Percentiles rank a stretch among this genome's conserved stretches.
Conservation (phyloP, 176 grass and related monocot species). For the Triticum monococcum region DNA sequence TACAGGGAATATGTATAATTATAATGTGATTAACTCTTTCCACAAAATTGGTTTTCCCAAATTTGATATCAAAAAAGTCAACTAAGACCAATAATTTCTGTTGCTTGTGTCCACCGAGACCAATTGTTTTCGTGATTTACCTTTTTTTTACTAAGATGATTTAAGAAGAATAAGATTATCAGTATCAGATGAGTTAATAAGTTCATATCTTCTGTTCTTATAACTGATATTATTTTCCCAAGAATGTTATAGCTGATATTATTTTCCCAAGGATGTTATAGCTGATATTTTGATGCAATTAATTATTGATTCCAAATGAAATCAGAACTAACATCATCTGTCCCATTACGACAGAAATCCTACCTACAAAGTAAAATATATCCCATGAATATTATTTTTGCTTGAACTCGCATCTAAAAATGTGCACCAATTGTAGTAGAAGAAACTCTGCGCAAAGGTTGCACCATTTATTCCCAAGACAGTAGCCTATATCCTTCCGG, state of each 20-base stretch:
- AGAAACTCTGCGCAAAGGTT: neutral
- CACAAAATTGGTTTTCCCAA: conserved; percentile 12
- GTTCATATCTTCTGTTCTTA: neutral
- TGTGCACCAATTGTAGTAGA: neutral
- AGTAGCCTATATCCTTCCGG: conserved; percentile 11
- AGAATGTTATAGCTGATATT: neutral
- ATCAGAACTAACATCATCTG: conserved; percentile 1
- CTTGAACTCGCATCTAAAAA: neutral
- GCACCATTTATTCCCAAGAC: neutral
- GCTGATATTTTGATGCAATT: neutral
- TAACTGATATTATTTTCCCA: neutral
- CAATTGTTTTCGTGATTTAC: neutral
- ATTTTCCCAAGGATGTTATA: neutral
- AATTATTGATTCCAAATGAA: conserved; percentile 17
- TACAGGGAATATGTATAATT: neutral
- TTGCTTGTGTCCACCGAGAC: neutral
- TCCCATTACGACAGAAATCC: neutral
- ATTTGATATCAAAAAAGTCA: neutral
- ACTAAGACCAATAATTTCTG: neutral
- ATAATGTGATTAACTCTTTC: neutral
- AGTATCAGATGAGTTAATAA: conserved; percentile 1
- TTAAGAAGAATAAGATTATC: conserved; percentile 1
- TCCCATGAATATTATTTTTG: neutral
- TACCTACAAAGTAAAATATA: conserved; percentile 26
- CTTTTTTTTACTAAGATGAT: neutral